A percentile compares a stretch with the other conserved stretches of the same genome.
These are phyloP conservation scores for Malus sylvestris DNA, from an alignment of 306 rosid species.

Conservation along the genomic window DNA sequence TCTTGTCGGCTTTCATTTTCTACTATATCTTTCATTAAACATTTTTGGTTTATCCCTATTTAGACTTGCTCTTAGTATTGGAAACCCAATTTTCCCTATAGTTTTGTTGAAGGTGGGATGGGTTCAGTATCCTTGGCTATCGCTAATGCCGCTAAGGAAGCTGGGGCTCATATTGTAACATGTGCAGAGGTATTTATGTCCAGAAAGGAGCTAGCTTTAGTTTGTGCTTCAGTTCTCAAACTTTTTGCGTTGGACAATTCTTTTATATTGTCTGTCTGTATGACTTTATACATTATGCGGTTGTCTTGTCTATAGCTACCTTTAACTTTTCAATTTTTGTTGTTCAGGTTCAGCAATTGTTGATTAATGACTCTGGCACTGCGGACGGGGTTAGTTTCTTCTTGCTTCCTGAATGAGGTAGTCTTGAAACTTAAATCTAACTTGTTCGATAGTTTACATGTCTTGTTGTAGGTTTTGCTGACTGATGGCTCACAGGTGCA, in stretches of 20 bases:
- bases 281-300: background rate
- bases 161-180: constrained; percentile 73
- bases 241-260: background rate
- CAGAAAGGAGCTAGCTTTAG: constrained; percentile 3
- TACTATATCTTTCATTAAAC: background rate
- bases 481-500: constrained; percentile 73
- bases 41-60: background rate
- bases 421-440: constrained; percentile 13
- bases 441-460: constrained; percentile 17
- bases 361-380: constrained; percentile 58
- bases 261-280: background rate
- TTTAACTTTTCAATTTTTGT: constrained; percentile 9
- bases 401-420: constrained; percentile 25
- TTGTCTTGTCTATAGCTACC: background rate
- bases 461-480: constrained; percentile 53
- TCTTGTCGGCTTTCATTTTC: background rate
- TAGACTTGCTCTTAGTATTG: background rate
- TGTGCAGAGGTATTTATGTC: constrained; percentile 56
- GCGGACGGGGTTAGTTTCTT: constrained; percentile 75
- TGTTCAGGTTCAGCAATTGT: constrained; percentile 58
- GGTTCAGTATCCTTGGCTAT: constrained; percentile 91
- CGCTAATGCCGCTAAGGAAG: constrained; percentile 64
- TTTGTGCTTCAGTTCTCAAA: background rate
- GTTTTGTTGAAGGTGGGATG: constrained; percentile 99
- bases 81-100: constrained; percentile 22